A percentile compares a stretch with the other conserved stretches of the same genome.
Conservation (phyloP, 2,329 filamentous ascomycete species). For the Aspergillus sp. region DNA sequence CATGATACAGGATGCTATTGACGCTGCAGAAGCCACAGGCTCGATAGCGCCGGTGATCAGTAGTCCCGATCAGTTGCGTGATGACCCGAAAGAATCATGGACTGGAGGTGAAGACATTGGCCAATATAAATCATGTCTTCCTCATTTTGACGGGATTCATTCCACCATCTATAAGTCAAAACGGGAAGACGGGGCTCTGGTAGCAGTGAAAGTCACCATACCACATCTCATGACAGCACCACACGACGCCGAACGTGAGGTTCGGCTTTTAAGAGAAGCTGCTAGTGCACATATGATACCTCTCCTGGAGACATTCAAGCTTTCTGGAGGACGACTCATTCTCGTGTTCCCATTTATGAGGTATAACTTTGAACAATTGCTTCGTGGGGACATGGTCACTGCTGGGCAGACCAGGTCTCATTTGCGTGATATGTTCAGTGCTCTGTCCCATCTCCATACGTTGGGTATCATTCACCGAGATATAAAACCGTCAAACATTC, state of each 20-base stretch:
- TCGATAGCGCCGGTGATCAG: constrained; percentile 18
- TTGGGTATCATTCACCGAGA: constrained; percentile 85
- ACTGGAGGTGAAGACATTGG: constrained; percentile 44
- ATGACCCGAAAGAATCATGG: constrained; percentile 17
- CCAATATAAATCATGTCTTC: constrained; percentile 51
- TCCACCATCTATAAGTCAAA: constrained; percentile 75
- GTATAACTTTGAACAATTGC: constrained; percentile 64
- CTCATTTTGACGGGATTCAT: constrained; percentile 65
- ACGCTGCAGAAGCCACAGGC: constrained; percentile 22
- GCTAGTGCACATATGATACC: constrained; percentile 58
- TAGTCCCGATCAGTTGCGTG: constrained; percentile 13
- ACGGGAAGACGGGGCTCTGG: constrained; percentile 36
- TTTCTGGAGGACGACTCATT: constrained; percentile 67
- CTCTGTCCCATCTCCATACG: constrained; percentile 66
- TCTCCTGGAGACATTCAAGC: constrained; percentile 66
- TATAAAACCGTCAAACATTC: constrained; percentile 85
- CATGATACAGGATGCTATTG: constrained; percentile 36
- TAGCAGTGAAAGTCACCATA: constrained; percentile 82
- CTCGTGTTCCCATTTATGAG: constrained; percentile 83
- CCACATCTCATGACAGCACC: constrained; percentile 69
- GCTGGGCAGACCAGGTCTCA: constrained; percentile 40
- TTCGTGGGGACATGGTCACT: constrained; percentile 46
- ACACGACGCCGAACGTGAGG: constrained; percentile 77
- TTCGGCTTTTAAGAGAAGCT: constrained; percentile 64
- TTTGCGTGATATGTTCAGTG: constrained; percentile 66